phyloP scores from a whole-genome alignment of 768 basidiomycete genomes.

The Agrocybe chaxingu region DNA sequence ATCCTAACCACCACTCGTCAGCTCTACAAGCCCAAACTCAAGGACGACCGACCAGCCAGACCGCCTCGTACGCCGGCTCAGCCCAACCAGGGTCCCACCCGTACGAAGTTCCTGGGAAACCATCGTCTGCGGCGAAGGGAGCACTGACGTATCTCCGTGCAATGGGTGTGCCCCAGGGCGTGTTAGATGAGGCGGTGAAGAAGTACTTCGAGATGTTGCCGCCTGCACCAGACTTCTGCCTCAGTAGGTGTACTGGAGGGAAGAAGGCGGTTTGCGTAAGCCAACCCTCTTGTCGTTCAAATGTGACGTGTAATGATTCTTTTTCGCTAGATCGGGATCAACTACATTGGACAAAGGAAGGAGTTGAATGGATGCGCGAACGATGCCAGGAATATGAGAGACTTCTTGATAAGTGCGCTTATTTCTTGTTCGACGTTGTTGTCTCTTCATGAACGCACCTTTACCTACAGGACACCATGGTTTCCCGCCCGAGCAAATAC shows the following conservation, averaged over 20 bases:
- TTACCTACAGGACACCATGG: constrained; percentile 31
- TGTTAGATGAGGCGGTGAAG: constrained; percentile 8
- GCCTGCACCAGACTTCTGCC: constrained; percentile 42
- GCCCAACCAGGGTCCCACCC: background rate
- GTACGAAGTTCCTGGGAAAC: background rate
- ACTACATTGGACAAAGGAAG: constrained; percentile 63
- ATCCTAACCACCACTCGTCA: no score
- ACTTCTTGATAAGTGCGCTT: constrained; percentile 58
- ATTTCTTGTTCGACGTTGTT: background rate
- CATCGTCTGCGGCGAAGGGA: background rate
- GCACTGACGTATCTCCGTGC: constrained; percentile 3
- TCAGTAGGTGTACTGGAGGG: constrained; percentile 76
- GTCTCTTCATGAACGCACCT: background rate
- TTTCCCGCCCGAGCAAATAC: constrained; percentile 64
- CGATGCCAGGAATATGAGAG: constrained; percentile 67
- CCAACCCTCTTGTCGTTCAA: background rate
- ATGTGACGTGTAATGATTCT: background rate
- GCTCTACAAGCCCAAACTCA: no score
- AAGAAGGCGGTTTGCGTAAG: constrained; percentile 83
- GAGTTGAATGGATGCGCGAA: constrained; percentile 81
- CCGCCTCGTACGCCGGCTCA: background rate
- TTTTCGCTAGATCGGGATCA: constrained; percentile 65
- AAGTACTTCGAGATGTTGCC: constrained; percentile 13
- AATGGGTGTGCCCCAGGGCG: background rate
- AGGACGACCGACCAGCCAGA: no score